Base-by-base conservation (phyloP, 345 rosid genomes). In the Rubroshorea leprosula region DNA sequence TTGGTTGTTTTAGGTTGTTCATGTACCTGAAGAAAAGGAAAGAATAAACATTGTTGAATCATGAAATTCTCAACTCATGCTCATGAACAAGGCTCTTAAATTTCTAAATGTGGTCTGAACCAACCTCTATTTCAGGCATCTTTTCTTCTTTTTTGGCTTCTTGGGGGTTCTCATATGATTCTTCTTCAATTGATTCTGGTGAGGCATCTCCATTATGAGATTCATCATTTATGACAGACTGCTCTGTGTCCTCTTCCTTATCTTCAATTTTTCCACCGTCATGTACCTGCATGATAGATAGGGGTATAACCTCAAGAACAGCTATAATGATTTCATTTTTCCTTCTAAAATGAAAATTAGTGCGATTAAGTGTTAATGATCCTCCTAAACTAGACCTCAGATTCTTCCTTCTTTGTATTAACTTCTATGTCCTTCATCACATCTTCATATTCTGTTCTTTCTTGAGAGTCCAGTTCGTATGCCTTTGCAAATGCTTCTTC, bases 321-420 rank as follows among this genome's bases (percentile, higher is more conserved):
- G 6, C 5, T 50, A 24, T 23, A 14, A 23, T 21, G 54, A 50
- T 2, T 4, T 50, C 10, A n/a, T 23, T 9, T 21, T 44, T 44
- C 11, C 46, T 2, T 55, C 5, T 55, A 21, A 19, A 5, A 24
- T 31, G 35, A 50, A 44, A 5, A 4, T 3, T 54, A 49, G 27
- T 25, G n/a, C n/a, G n/a, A 19, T 59, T 45, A 22, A 31, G 21
- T n/a, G n/a, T 35, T 48, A 58, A 2, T 44, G 52, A 54, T 25
- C 41, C 47, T 49, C 3, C 22, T 10, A 9, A 6, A 57, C 23
- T 46, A 61, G 27, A 60, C 86, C 79, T 71, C 77, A 20, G 24
- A 23, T 26, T 69, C 79, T 61, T 27, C 64, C 41, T 68, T 49
- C 54, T n/a, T n/a, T n/a, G 25, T 67, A 14, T 16, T n/a, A 17